A percentile compares a stretch with the other conserved stretches of the same genome.
These are phyloP conservation scores for Inga laurina DNA, from an alignment of 306 rosid genomes.

Conservation along the genomic window DNA sequence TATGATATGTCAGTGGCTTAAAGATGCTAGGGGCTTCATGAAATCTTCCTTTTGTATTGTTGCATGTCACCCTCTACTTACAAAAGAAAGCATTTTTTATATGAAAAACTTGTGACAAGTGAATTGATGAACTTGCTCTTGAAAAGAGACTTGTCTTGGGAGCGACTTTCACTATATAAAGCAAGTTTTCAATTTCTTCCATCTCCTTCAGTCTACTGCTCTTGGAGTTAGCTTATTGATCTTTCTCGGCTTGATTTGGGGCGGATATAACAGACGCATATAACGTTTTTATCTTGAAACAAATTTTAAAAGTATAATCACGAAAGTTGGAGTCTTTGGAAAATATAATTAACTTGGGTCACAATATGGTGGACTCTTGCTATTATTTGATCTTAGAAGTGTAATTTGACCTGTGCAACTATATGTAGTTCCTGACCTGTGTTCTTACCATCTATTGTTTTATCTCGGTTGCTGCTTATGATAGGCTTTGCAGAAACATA, in stretches of 20 bases:
- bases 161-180: neutral
- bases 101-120: neutral
- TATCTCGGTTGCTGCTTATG: neutral
- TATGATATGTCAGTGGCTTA: neutral
- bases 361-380: neutral
- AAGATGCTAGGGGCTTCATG: neutral
- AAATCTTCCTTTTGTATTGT: neutral
- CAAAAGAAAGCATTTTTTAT: slow-evolving; percentile 7
- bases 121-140: neutral
- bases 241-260: neutral
- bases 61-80: neutral
- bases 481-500: neutral
- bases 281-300: neutral
- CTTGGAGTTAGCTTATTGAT: neutral
- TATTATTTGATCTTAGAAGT: neutral
- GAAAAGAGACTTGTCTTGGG: neutral
- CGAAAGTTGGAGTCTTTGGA: neutral
- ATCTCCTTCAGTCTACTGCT: neutral
- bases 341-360: neutral
- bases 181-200: neutral
- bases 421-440: neutral
- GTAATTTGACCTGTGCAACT: neutral
- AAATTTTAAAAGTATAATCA: neutral
- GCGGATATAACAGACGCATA: neutral
- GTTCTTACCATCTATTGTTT: neutral